phyloP scores from a whole-genome alignment of 1,284 basidiomycete species.

The Singerocomus rubriflavus region DNA sequence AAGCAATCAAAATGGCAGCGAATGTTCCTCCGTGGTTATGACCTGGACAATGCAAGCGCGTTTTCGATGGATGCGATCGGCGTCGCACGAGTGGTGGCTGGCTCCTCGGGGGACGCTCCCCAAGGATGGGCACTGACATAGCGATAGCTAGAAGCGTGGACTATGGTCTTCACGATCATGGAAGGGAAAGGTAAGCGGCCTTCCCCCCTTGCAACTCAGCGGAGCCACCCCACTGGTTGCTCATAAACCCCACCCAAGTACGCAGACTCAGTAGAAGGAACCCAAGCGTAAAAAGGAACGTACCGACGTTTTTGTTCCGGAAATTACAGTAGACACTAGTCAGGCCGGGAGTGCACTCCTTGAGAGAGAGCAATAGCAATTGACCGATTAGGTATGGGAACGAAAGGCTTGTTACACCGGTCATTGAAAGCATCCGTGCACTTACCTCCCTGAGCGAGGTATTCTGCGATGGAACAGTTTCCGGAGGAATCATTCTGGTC shows the following conservation, averaged over 20 bases:
- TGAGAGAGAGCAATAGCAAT: too few relatives aligned
- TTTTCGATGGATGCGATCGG: conserved; percentile 44
- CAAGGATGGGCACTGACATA: conserved; percentile 68
- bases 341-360: conserved; percentile 68
- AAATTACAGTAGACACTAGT: conserved; percentile 69
- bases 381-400: background rate
- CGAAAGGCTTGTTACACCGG: conserved; percentile 56
- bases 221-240: conserved; percentile 48
- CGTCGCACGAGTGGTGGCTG: conserved; percentile 51
- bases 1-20: conserved; percentile 26
- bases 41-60: conserved; percentile 36
- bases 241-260: conserved; percentile 64
- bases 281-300: conserved; percentile 5
- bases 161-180: background rate
- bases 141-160: conserved; percentile 41
- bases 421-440: conserved; percentile 72
- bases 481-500: conserved; percentile 22
- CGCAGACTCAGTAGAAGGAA: background rate
- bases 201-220: too few relatives aligned
- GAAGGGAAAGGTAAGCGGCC: too few relatives aligned
- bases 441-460: conserved; percentile 55
- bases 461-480: conserved; percentile 65
- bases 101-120: conserved; percentile 43
- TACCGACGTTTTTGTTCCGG: conserved; percentile 65
- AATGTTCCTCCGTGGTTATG: conserved; percentile 33